phyloP scores from a whole-genome alignment of 2,329 filamentous ascomycete species.

The Ophiobolus disseminans region DNA sequence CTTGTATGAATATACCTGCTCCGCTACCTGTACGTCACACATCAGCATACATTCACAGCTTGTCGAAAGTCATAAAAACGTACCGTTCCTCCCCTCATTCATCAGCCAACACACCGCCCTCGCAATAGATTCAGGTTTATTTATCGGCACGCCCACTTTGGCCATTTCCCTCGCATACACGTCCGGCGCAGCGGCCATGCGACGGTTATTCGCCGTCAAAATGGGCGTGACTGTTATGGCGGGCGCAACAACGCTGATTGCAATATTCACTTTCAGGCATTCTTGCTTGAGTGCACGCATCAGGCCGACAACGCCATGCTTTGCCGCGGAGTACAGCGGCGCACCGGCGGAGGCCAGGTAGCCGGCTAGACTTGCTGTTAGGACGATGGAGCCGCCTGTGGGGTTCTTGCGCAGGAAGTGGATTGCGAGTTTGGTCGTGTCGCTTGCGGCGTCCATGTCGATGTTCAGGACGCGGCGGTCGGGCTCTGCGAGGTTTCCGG shows the following conservation, averaged over 20 bases:
- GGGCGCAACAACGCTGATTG: conserved; percentile 57
- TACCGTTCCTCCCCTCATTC: conserved; percentile 51
- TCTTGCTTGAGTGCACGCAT: conserved; percentile 60
- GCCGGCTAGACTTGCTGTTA: conserved; percentile 59
- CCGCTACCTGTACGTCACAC: conserved; percentile 57
- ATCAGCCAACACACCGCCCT: conserved; percentile 56
- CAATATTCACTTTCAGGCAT: conserved; percentile 54
- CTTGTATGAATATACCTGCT: conserved; percentile 56
- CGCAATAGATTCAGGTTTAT: conserved; percentile 54
- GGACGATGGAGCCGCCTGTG: conserved; percentile 54
- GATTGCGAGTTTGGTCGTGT: conserved; percentile 58
- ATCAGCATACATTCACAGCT: no score
- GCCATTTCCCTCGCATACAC: conserved; percentile 55
- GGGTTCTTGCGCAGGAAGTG: conserved; percentile 54
- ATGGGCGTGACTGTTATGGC: conserved; percentile 59
- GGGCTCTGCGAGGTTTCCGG: conserved; percentile 55
- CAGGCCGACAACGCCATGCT: conserved; percentile 60
- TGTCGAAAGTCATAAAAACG: no score
- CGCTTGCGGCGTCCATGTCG: conserved; percentile 56
- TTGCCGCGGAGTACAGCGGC: conserved; percentile 58
- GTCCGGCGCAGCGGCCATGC: conserved; percentile 40
- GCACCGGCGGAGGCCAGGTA: conserved; percentile 58
- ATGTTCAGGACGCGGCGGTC: conserved; percentile 55
- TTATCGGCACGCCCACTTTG: conserved; percentile 55
- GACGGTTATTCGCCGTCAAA: conserved; percentile 42